phyloP scores from a whole-genome alignment of 768 basidiomycete genomes.

The Mycena latifolia region DNA sequence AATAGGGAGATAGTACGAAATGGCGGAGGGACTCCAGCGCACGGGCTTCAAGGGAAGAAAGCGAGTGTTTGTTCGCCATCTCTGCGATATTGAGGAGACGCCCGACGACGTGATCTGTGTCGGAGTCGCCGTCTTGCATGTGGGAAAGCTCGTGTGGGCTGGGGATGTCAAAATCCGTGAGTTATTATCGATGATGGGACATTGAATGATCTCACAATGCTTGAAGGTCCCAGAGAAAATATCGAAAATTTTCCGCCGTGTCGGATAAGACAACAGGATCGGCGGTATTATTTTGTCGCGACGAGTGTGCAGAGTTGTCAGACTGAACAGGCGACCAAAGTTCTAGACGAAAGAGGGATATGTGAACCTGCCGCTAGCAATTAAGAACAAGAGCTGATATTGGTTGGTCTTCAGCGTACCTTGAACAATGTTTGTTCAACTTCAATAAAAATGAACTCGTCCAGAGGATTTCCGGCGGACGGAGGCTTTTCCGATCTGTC shows the following conservation, averaged over 20 bases:
- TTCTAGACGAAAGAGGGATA: not conserved
- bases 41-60: slow-evolving; percentile 59
- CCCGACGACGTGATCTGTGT: not conserved
- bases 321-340: not conserved
- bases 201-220: slow-evolving; percentile 53
- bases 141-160: slow-evolving; percentile 55
- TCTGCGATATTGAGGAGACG: slow-evolving; percentile 59
- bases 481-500: not conserved
- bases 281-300: not conserved
- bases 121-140: slow-evolving; percentile 45
- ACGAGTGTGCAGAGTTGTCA: not conserved
- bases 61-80: slow-evolving; percentile 61
- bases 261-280: slow-evolving; percentile 46
- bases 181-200: not conserved
- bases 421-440: not conserved
- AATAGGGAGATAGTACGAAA: slow-evolving; percentile 20
- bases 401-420: not conserved
- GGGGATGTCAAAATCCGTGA: not conserved
- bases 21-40: slow-evolving; percentile 46
- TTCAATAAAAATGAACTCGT: not conserved
- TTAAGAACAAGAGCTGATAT: not conserved
- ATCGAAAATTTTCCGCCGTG: slow-evolving; percentile 58
- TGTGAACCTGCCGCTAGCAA: not conserved
- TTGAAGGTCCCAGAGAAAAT: slow-evolving; percentile 64
- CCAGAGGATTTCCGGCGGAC: not conserved